Base-by-base conservation (phyloP, 1,139 yeast species). In the Zygosaccharomyces sapae region DNA sequence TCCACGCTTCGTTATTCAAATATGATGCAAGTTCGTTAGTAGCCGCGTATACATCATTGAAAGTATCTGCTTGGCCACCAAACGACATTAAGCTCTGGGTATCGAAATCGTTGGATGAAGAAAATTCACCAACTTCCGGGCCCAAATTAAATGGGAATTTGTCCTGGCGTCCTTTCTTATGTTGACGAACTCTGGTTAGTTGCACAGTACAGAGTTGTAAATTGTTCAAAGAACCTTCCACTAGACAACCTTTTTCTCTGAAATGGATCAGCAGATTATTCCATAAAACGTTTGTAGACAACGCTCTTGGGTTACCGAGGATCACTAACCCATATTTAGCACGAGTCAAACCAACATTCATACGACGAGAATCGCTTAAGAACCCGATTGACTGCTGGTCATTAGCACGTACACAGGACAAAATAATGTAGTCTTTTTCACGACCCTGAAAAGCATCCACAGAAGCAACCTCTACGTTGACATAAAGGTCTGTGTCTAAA, bases 371-470 rank as follows among this genome's bases (percentile, higher is more conserved):
- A 61, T 90, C 97, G 54, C 83, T 79, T 62, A 90, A 75, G 68
- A 90, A 89, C 33, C 97, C 97, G 66, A 89, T 87, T 7, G 76
- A 77, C 58, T 84, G 88, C 44, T 76, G 77, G 48, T 87, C 94
- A 63, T 89, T 89, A 36, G 96, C 92, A 63, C 97, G 79, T 40
- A 89, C 97, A 74, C 97, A 89, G 27, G 95, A 84, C 48, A 90
- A 68, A 46, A 90, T 86, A 51, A 90, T 87, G 61, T 79, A 88
- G 62, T 90, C 96, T 67, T 90, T 90, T 66, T 90, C 97, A 55
- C 97, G 79, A 41, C 97, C 97, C 69, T 90, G 97, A 75, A 90
- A 90, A 1, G 96, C 95, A 70, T 90, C 97, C 33, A 90, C 96
- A 39, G 95, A 84, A 13, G 94, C 88, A 27, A 90, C 90, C 68